These are phyloP conservation scores for Lachancea sp. DNA, from an alignment of 805 yeast genomes.

Conservation along the genomic window DNA sequence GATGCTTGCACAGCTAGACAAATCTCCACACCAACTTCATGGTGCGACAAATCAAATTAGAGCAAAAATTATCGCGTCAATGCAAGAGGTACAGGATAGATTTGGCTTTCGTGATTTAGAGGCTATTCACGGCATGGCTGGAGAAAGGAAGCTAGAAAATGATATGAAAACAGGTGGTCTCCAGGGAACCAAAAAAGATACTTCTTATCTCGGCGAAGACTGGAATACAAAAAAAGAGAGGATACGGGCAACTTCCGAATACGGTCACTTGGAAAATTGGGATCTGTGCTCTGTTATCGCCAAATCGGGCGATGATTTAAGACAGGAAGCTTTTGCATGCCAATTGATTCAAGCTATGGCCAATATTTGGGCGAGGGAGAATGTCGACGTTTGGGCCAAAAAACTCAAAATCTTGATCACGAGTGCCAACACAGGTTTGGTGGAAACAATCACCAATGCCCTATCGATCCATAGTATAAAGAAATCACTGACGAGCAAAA, in stretches of 20 bases:
- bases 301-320: conserved; percentile 90
- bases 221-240: conserved; percentile 81
- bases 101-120: conserved; percentile 47
- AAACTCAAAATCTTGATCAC: conserved; percentile 89
- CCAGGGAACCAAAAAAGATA: conserved; percentile 31
- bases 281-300: conserved; percentile 93
- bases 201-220: conserved; percentile 78
- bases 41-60: conserved; percentile 59
- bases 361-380: conserved; percentile 67
- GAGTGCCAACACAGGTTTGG: conserved; percentile 83
- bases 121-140: conserved; percentile 63
- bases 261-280: conserved; percentile 88
- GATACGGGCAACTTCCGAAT: conserved; percentile 69
- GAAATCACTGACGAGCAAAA: conserved; percentile 76
- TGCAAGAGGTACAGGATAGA: conserved; percentile 70
- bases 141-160: conserved; percentile 86
- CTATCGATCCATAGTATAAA: conserved; percentile 90
- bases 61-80: conserved; percentile 59
- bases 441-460: conserved; percentile 94
- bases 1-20: conserved; percentile 85
- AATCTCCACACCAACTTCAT: conserved; percentile 42
- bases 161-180: conserved; percentile 83
- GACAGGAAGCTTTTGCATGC: conserved; percentile 97
- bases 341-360: conserved; percentile 86
- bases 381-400: conserved; percentile 82